Base-by-base conservation (phyloP, 306 rosid genomes). In the Corylus americana region DNA sequence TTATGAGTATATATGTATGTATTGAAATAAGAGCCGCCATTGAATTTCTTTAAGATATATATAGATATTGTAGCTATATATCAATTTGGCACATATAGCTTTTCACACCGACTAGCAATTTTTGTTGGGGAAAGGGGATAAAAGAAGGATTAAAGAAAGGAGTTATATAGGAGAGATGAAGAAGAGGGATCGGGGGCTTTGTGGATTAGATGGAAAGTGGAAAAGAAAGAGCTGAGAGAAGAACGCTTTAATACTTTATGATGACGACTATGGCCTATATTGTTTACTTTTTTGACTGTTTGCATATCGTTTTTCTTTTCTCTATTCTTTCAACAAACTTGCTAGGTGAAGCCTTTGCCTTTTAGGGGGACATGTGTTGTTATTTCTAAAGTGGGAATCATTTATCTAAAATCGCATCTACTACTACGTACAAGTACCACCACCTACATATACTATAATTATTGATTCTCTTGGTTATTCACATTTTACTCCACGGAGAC, bases 211-310 rank as follows among this genome's bases (percentile, higher is more conserved):
- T 18, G 74, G 42, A 69, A 55, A 77, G 81, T 39, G 16, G 31
- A 11, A 61, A 80, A 62, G 37, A 58, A 78, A 18, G 58, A 31
- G 57, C 42, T 13, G 55, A 18, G 74, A 44, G 74, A 49, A 7
- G 4, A 42, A 9, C 74, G 54, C 74, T 77, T 75, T 61, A 14
- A 44, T 10, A 53, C 87, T 81, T 85, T 85, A 79, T 69, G 81
- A 74, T 39, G 73, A 42, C 77, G 73, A 78, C 83, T 61, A 78
- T 78, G 83, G 58, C 61, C 82, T 72, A 72, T 54, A 57, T 49
- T 22, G 66, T 47, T n/a, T 27, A 63, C 90, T 74, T 87, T 42
- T 84, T 87, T 84, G 87, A 87, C 90, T 83, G 70, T 73, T 78
- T 81, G 14, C 71, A 29, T 1, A 57, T 78, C 66, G 72, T n/a